These are phyloP conservation scores for Alternaria consortialis DNA, from an alignment of 2,329 filamentous ascomycete genomes.

Conservation along the genomic window DNA sequence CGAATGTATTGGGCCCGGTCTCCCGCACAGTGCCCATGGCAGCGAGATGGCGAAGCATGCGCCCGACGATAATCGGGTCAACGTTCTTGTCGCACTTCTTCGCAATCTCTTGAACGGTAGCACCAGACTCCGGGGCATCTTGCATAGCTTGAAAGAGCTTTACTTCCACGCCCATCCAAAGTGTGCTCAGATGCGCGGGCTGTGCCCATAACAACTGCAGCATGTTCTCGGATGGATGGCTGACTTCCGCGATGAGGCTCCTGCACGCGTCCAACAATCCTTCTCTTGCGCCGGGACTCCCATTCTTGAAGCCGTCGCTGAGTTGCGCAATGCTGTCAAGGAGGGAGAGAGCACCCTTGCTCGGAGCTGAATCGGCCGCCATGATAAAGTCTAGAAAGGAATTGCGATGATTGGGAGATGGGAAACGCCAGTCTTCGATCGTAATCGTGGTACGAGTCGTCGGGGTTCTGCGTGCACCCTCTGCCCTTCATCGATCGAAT, in stretches of 20 bases:
- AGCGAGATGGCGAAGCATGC: conserved; percentile 41
- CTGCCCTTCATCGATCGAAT: conserved; percentile 3
- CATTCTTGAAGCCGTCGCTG: conserved; percentile 28
- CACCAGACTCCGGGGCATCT: conserved; percentile 16
- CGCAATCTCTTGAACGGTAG: conserved; percentile 24
- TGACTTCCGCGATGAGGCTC: conserved; percentile 36
- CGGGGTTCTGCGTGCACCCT: neutral
- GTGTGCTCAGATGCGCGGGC: conserved; percentile 28
- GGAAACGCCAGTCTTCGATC: neutral
- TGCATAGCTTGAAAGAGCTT: conserved; percentile 35
- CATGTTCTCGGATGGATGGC: conserved; percentile 35
- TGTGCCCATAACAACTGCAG: conserved; percentile 35
- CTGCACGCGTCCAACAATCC: conserved; percentile 29
- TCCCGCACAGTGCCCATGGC: conserved; percentile 35
- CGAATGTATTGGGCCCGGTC: conserved; percentile 27
- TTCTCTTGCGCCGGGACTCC: conserved; percentile 26
- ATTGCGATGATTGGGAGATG: neutral
- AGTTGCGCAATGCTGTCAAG: conserved; percentile 30
- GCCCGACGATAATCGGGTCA: conserved; percentile 32
- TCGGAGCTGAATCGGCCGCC: conserved; percentile 1
- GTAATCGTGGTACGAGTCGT: neutral
- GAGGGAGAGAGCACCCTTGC: conserved; percentile 25
- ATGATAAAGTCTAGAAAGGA: neutral
- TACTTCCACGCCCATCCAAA: conserved; percentile 34
- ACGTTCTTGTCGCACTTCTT: conserved; percentile 20